phyloP scores from a whole-genome alignment of 1,284 basidiomycete species.

The Trichosporon faecale region DNA sequence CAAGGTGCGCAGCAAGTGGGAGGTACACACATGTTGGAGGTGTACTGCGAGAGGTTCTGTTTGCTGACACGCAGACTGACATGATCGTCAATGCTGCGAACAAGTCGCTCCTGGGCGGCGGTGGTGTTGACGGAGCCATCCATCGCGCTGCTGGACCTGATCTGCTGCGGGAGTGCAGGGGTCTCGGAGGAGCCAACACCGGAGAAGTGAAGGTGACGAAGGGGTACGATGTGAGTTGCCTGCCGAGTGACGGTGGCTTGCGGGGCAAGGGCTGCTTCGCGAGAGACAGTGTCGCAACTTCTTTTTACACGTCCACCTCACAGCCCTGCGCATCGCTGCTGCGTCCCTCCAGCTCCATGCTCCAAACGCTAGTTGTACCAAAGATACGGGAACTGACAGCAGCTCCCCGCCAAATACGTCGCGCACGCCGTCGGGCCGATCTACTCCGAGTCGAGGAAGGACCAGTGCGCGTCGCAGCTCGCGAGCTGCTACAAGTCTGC shows the following conservation, averaged over 20 bases:
- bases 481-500: conserved; percentile 69
- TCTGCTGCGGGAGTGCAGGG: conserved; percentile 67
- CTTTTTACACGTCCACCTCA: too few relatives aligned
- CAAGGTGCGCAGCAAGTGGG: conserved; percentile 27
- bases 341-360: too few relatives aligned
- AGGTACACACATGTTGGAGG: background rate
- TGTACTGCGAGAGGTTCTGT: background rate
- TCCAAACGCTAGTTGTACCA: too few relatives aligned
- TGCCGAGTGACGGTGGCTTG: too few relatives aligned
- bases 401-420: conserved; percentile 62
- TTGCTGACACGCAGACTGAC: conserved; percentile 55
- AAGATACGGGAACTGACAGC: conserved; percentile 5
- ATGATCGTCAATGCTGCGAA: conserved; percentile 88
- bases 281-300: background rate
- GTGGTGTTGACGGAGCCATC: conserved; percentile 53
- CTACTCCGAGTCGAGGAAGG: conserved; percentile 57
- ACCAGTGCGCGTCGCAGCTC: conserved; percentile 60
- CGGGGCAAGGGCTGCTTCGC: too few relatives aligned
- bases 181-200: conserved; percentile 70
- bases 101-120: conserved; percentile 66
- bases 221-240: conserved; percentile 44
- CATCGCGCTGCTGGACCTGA: conserved; percentile 75
- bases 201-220: conserved; percentile 60
- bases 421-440: conserved; percentile 91
- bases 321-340: too few relatives aligned